A percentile compares a stretch with the other conserved stretches of the same genome.
Conservation (phyloP, 129 eudicot genomes). For the Pseudognaphalium luteoalbum region DNA sequence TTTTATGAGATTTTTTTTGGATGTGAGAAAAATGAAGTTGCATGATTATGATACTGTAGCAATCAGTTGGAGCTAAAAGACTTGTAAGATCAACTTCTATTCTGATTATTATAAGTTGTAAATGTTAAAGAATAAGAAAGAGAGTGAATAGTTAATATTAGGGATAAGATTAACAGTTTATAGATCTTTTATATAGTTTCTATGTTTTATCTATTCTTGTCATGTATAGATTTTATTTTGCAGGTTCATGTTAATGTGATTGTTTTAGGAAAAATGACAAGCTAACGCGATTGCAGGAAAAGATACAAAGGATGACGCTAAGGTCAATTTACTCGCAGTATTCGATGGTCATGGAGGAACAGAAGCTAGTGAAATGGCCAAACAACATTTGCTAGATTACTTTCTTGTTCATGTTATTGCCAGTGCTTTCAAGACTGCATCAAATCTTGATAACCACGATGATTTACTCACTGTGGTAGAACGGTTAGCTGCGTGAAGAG, state of each 20-base stretch:
- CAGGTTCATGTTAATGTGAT: no score
- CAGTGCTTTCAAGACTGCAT: conserved; percentile 41
- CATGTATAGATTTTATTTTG: no score
- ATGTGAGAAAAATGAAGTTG: no score
- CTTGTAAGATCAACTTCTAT: neutral
- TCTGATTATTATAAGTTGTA: neutral
- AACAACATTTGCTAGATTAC: conserved; percentile 42
- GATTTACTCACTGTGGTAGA: conserved; percentile 18
- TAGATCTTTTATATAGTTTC: no score
- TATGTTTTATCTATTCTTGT: neutral
- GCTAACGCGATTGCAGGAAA: conserved; percentile 24
- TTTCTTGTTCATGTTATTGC: conserved; percentile 44
- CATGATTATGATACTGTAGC: neutral
- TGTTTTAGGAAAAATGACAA: no score
- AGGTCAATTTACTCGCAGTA: conserved; percentile 54
- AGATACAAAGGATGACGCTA: conserved; percentile 32
- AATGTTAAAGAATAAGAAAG: neutral
- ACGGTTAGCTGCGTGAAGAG: conserved; percentile 17
- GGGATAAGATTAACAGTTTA: neutral
- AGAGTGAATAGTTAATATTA: neutral
- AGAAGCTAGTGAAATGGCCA: conserved; percentile 75
- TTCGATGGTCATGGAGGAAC: conserved; percentile 85
- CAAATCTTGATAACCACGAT: conserved; percentile 22
- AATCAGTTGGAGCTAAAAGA: neutral
- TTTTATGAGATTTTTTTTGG: neutral